Evolutionary conservation across 805 yeast species (phyloP).

Genomic region (Wickerhamiella brachini): DNA sequence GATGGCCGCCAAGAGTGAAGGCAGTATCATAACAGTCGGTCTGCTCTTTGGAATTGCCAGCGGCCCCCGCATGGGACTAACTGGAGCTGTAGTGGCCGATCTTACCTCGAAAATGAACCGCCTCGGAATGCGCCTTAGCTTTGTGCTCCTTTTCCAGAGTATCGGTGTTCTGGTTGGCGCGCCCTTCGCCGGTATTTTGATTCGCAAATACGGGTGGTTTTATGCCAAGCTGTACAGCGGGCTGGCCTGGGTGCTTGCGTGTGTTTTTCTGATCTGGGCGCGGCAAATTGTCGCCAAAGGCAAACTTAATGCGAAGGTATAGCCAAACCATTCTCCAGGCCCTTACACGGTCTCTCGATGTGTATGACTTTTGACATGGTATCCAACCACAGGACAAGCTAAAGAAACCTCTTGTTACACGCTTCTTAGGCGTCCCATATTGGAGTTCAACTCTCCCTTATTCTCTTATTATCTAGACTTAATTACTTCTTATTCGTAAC

Average conservation of each 20-base stretch:
- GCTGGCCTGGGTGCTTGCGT: neutral
- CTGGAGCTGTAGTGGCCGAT: slow-evolving; percentile 20
- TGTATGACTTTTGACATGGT: no score
- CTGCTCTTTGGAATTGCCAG: slow-evolving; percentile 21
- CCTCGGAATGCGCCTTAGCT: slow-evolving; percentile 36
- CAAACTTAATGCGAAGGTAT: no score
- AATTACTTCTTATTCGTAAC: no score
- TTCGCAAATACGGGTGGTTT: slow-evolving; percentile 1
- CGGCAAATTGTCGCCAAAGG: neutral
- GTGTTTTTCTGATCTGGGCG: neutral
- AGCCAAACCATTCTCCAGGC: no score
- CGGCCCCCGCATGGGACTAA: slow-evolving; percentile 20
- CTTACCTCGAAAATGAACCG: slow-evolving; percentile 16
- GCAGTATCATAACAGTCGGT: slow-evolving; percentile 18
- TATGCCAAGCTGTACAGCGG: neutral
- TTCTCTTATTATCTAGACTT: no score
- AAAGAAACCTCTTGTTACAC: no score
- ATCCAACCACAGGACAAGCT: no score
- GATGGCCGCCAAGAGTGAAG: slow-evolving; percentile 21
- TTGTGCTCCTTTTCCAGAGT: slow-evolving; percentile 43
- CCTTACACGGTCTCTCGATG: no score
- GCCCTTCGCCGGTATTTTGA: slow-evolving; percentile 19
- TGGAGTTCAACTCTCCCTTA: no score
- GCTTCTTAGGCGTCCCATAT: no score
- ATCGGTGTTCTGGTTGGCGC: slow-evolving; percentile 27